Evolutionary conservation across 2,329 filamentous ascomycete species (phyloP).

Genomic region (Cyclaneusma minus): DNA sequence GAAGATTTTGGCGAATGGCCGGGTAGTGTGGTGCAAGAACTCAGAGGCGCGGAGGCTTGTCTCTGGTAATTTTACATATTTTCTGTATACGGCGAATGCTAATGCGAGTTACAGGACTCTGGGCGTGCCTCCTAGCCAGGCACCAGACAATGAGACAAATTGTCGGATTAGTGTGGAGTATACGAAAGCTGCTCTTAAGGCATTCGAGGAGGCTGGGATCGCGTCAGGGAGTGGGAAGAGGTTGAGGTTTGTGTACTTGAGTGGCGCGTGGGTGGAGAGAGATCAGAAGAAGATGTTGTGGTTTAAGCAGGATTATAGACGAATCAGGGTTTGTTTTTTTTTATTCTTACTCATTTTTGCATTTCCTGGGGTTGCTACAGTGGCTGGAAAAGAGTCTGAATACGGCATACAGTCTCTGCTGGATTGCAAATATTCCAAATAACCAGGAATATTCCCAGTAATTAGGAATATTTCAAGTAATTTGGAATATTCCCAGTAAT

Average conservation of each 20-base stretch:
- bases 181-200: slow-evolving; percentile 17
- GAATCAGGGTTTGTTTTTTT: slow-evolving; percentile 13
- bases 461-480: too few relatives aligned
- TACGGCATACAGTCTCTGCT: too few relatives aligned
- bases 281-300: slow-evolving; percentile 23
- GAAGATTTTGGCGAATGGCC: slow-evolving; percentile 38
- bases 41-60: slow-evolving; percentile 27
- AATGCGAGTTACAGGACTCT: slow-evolving; percentile 7
- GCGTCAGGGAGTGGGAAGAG: slow-evolving; percentile 10
- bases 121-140: slow-evolving; percentile 11
- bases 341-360: too few relatives aligned
- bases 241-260: slow-evolving; percentile 27
- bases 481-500: too few relatives aligned
- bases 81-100: slow-evolving; percentile 1
- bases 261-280: slow-evolving; percentile 21
- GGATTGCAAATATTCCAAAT: too few relatives aligned
- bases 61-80: slow-evolving; percentile 21
- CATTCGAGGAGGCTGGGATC: slow-evolving; percentile 13
- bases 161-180: slow-evolving; percentile 19
- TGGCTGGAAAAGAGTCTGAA: too few relatives aligned
- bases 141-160: slow-evolving; percentile 11
- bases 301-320: slow-evolving; percentile 16
- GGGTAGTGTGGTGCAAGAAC: slow-evolving; percentile 22
- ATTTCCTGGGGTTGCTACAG: too few relatives aligned
- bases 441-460: too few relatives aligned